Base-by-base conservation (phyloP, 345 rosid genomes). In the Euphorbia peplus region DNA sequence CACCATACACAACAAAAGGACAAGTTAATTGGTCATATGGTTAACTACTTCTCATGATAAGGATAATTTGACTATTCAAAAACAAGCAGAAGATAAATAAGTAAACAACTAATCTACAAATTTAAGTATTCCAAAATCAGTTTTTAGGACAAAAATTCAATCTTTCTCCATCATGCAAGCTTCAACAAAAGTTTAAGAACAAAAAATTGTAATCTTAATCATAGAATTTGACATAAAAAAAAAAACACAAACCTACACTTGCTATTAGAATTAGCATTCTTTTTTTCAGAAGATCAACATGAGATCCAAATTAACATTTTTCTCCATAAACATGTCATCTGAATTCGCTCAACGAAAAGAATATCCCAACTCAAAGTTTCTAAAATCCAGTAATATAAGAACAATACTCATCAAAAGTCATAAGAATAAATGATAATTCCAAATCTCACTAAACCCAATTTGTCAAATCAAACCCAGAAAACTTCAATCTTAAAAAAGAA, bases 391-490 rank as follows among this genome's bases (percentile, higher is more conserved):
- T 8, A 53, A 7, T 21, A 63, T 26, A 48, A 46, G 37, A 59
- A 54, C 48, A 65, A 35, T 64, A 52, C 70, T 19, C 14, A 46
- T 22, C 25, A 65, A 15, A 64, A 55, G 19, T 58, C 64, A 64
- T 35, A 46, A 26, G 1, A 56, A 32, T 44, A 10, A 12, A 18
- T 14, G 50, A 57, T 4, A n/a, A 8, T 35, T 55, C 1, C 21
- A 59, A 37, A 65, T 51, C 52, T 59, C 47, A 64, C 60, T 70
- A 35, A 64, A 39, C 63, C 55, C 57, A 54, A 32, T 24, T 37
- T 64, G 68, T 32, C 24, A 42, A 67, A 70, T 51, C 67, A 74
- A 51, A 46, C 30, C 63, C 35, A 14, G 28, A 39, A 53, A 30
- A 53, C 14, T 10, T 50, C n/a, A 22, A 35, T 10, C 44, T 6